Evolutionary conservation across 805 yeast genomes (phyloP).

Genomic region (Kazachstania taianensis): DNA sequence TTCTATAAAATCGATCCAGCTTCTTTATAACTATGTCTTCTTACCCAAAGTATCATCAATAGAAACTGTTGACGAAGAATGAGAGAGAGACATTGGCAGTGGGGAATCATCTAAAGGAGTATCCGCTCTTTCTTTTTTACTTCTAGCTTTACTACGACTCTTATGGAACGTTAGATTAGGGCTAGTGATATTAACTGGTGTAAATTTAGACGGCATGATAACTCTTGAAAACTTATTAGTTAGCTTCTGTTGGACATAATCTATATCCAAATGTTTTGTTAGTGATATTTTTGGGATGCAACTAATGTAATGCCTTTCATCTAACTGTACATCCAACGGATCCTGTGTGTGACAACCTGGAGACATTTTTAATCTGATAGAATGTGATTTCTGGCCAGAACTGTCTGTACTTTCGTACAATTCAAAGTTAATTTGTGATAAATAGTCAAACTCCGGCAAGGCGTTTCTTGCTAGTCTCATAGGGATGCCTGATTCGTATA

Average conservation of each 20-base stretch:
- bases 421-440: constrained; percentile 91
- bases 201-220: constrained; percentile 79
- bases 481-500: constrained; percentile 89
- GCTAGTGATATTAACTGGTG: constrained; percentile 79
- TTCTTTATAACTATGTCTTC: no score
- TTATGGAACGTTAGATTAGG: constrained; percentile 34
- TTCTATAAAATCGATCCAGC: no score
- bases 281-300: constrained; percentile 86
- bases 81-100: constrained; percentile 7
- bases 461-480: constrained; percentile 92
- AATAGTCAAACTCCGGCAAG: constrained; percentile 88
- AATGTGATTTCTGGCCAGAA: constrained; percentile 67
- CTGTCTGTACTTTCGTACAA: constrained; percentile 74
- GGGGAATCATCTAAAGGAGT: neutral
- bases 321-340: constrained; percentile 93
- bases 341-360: constrained; percentile 99
- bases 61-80: constrained; percentile 11
- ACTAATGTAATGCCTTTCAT: constrained; percentile 91
- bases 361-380: constrained; percentile 81
- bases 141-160: constrained; percentile 5
- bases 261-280: constrained; percentile 90
- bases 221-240: constrained; percentile 78
- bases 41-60: constrained; percentile 12
- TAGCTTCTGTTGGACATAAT: constrained; percentile 71
- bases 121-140: constrained; percentile 1